phyloP scores from a whole-genome alignment of 768 basidiomycete species.

The Rhodocollybia butyracea region DNA sequence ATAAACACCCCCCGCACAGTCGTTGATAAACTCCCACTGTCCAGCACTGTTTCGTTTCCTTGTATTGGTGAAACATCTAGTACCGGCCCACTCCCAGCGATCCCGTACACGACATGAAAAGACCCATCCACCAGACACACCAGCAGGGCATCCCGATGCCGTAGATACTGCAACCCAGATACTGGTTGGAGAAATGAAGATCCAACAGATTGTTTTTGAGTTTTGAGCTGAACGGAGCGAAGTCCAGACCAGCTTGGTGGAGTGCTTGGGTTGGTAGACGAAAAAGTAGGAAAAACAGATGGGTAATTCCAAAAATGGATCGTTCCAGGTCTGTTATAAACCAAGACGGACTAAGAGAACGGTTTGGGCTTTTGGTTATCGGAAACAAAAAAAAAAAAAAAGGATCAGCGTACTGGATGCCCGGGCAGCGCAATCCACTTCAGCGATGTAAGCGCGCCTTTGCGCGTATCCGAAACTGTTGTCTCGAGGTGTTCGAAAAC shows the following conservation, averaged over 20 bases:
- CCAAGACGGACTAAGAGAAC: conserved; percentile 51
- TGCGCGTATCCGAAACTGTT: conserved; percentile 34
- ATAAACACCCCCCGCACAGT: conserved; percentile 49
- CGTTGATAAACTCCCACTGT: conserved; percentile 33
- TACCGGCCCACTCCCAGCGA: conserved; percentile 43
- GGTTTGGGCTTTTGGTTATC: neutral
- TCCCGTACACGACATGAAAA: conserved; percentile 53
- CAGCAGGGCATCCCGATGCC: conserved; percentile 47
- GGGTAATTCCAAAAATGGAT: conserved; percentile 54
- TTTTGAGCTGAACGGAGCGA: conserved; percentile 39
- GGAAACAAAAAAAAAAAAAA: neutral
- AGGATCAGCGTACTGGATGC: conserved; percentile 38
- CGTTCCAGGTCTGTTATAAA: conserved; percentile 56
- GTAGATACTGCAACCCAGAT: conserved; percentile 57
- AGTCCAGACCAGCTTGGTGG: conserved; percentile 44
- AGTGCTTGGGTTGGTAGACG: neutral
- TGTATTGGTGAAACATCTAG: conserved; percentile 32
- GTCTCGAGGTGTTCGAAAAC: conserved; percentile 24
- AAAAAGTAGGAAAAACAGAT: neutral
- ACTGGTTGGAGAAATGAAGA: conserved; percentile 59
- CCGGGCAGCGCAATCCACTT: conserved; percentile 47
- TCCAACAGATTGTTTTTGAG: conserved; percentile 48
- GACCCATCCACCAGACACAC: conserved; percentile 69
- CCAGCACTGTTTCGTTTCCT: conserved; percentile 12
- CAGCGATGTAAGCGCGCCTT: conserved; percentile 47